Evolutionary conservation across 768 basidiomycete genomes (phyloP).

Genomic region (Atractiella rhizophila): DNA sequence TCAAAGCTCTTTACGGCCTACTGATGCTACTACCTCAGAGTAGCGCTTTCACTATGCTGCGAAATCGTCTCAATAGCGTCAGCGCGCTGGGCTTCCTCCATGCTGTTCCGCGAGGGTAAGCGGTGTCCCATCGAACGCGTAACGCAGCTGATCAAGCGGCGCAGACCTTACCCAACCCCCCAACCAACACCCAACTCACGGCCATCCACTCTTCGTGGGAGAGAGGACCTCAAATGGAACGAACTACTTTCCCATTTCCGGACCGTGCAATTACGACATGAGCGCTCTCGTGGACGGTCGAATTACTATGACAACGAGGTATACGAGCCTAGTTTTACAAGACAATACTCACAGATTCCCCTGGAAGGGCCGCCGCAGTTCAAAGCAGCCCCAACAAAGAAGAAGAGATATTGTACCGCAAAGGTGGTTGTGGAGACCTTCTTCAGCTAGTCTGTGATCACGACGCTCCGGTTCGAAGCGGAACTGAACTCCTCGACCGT

Average conservation of each 20-base stretch:
- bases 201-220: slow-evolving; percentile 46
- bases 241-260: slow-evolving; percentile 84
- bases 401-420: no score
- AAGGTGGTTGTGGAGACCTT: no score
- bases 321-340: no score
- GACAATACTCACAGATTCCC: no score
- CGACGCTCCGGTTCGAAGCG: slow-evolving; percentile 88
- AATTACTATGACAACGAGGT: no score
- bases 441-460: slow-evolving; percentile 92
- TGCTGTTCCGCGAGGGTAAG: slow-evolving; percentile 62
- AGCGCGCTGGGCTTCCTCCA: slow-evolving; percentile 85
- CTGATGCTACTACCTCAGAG: slow-evolving; percentile 94
- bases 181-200: slow-evolving; percentile 22
- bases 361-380: no score
- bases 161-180: slow-evolving; percentile 8
- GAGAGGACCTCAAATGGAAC: slow-evolving; percentile 92
- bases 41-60: slow-evolving; percentile 75
- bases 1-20: slow-evolving; percentile 90
- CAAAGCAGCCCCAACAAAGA: no score
- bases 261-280: slow-evolving; percentile 62
- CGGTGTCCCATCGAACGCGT: slow-evolving; percentile 1
- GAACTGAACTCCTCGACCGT: slow-evolving; percentile 83
- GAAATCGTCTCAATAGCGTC: slow-evolving; percentile 80
- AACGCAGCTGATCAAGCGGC: background rate
- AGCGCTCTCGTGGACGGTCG: slow-evolving; percentile 49